Conservation (phyloP, 352 stramenopile genomes). For the Phytophthora multivora region DNA sequence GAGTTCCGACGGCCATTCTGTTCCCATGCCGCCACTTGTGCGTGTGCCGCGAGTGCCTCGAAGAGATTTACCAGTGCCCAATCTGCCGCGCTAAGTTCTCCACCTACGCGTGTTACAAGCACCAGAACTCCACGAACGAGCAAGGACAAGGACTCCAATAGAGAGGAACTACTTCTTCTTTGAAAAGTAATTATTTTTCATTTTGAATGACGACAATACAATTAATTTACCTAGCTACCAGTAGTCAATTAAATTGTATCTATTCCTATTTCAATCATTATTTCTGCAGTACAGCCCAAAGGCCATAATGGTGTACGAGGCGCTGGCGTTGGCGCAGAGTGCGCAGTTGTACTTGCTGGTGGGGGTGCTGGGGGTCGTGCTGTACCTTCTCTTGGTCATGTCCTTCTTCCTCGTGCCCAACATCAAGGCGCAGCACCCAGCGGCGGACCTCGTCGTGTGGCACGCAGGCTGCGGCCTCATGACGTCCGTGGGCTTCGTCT, state of each 20-base stretch:
- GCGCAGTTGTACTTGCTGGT: conserved; percentile 63
- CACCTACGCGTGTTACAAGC: conserved; percentile 63
- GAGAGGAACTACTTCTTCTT: no score
- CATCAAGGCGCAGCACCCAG: conserved; percentile 82
- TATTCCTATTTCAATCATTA: no score
- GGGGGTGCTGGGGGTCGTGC: conserved; percentile 55
- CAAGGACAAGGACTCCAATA: neutral
- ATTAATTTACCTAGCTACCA: no score
- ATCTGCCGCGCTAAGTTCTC: conserved; percentile 69
- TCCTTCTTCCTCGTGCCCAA: conserved; percentile 78
- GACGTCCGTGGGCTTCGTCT: conserved; percentile 59
- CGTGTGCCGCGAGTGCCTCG: conserved; percentile 63
- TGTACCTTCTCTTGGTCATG: conserved; percentile 70
- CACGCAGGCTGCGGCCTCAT: conserved; percentile 74
- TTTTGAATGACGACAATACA: no score
- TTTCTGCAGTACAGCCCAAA: neutral
- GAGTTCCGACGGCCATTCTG: conserved; percentile 41
- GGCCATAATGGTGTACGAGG: conserved; percentile 54
- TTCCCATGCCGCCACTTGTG: conserved; percentile 73
- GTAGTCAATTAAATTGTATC: no score
- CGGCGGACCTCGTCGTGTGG: conserved; percentile 79
- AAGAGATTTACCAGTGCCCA: conserved; percentile 75
- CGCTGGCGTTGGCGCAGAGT: conserved; percentile 53
- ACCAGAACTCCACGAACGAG: neutral
- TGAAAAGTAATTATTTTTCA: no score